Percentiles rank a stretch among this genome's conserved stretches.
These are phyloP conservation scores for Gamarada debralockiae DNA, from an alignment of 495 filamentous ascomycete species.

Conservation along the genomic window DNA sequence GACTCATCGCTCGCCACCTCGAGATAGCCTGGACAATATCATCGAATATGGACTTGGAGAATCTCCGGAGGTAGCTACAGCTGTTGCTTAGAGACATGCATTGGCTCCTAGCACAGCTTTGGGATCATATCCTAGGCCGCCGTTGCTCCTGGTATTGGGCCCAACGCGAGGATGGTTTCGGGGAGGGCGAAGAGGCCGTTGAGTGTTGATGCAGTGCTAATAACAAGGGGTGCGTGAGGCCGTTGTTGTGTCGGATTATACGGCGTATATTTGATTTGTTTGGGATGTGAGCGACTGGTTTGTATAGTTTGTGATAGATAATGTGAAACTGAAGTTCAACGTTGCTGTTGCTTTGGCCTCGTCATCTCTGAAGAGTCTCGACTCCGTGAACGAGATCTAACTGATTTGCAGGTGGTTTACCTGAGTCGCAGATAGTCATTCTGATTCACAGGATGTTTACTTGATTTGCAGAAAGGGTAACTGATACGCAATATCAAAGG, in stretches of 20 bases:
- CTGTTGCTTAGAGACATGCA: background rate
- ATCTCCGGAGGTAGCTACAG: background rate
- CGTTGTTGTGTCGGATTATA: slow-evolving; percentile 5
- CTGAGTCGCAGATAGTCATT: too few species aligned
- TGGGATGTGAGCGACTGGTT: background rate
- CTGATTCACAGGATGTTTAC: too few species aligned
- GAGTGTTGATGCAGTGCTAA: slow-evolving; percentile 9
- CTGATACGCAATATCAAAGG: too few species aligned
- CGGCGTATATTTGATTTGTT: slow-evolving; percentile 11
- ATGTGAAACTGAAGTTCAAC: background rate
- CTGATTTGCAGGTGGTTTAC: too few species aligned
- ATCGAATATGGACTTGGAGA: background rate
- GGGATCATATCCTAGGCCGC: too few species aligned
- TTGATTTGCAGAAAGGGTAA: too few species aligned
- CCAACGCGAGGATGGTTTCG: slow-evolving; percentile 6
- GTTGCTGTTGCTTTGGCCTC: too few species aligned
- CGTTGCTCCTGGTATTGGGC: slow-evolving; percentile 1
- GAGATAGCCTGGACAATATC: slow-evolving; percentile 7
- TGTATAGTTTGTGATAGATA: background rate
- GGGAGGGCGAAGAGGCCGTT: slow-evolving; percentile 9
- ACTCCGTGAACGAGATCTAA: too few species aligned
- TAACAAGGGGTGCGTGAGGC: background rate
- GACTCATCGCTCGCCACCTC: slow-evolving; percentile 1
- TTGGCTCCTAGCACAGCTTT: too few species aligned
- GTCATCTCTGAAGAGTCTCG: too few species aligned